These are phyloP conservation scores for Uromyces viciae-fabae DNA, from an alignment of 1,284 basidiomycete species.

Conservation along the genomic window DNA sequence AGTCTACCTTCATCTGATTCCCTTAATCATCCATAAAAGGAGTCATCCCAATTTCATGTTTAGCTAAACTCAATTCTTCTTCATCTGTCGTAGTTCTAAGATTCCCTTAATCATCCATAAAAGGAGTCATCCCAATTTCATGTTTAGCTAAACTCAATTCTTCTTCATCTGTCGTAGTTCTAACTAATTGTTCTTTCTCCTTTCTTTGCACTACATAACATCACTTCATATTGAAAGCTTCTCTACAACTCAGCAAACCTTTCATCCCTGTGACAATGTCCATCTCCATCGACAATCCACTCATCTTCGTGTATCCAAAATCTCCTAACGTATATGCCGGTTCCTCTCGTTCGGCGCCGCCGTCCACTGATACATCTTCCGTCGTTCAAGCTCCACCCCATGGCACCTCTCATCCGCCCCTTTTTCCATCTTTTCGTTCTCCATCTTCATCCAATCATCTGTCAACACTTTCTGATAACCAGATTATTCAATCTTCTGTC, in stretches of 20 bases:
- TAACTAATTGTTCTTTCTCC: too few species aligned
- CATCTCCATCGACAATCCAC: slow-evolving; percentile 28
- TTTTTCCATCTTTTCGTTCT: not conserved
- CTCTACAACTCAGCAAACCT: not conserved
- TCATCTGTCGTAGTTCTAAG: too few species aligned
- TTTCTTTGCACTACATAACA: too few species aligned
- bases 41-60: too few species aligned
- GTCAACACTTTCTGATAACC: not conserved
- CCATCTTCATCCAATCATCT: not conserved
- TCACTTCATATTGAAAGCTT: not conserved
- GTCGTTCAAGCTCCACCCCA: not conserved
- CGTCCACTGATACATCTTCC: not conserved
- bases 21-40: too few species aligned
- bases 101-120: too few species aligned
- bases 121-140: too few species aligned
- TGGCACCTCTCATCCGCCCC: not conserved
- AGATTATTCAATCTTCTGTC: not conserved
- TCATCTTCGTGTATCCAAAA: slow-evolving; percentile 31
- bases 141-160: too few species aligned
- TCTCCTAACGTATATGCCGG: not conserved
- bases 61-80: too few species aligned
- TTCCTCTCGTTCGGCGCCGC: too few species aligned
- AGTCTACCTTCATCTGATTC: too few species aligned
- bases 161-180: too few species aligned
- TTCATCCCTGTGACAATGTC: not conserved